These are phyloP conservation scores for Penicillium sp. DNA, from an alignment of 2,329 filamentous ascomycete genomes.

Conservation along the genomic window DNA sequence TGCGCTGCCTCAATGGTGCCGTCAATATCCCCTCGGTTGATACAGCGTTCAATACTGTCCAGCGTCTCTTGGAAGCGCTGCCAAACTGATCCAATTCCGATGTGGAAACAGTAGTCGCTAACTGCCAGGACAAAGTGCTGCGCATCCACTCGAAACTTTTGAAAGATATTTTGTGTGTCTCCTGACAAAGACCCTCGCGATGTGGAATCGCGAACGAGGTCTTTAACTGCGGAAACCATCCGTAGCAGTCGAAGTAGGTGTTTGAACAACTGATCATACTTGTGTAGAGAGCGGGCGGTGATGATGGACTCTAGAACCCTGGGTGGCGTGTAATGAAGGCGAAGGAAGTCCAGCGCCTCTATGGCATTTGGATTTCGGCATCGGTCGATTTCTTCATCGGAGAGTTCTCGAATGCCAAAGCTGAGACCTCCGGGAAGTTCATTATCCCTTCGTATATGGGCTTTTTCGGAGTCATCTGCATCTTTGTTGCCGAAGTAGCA, in stretches of 20 bases:
- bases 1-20: constrained; percentile 53
- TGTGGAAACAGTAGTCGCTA: constrained; percentile 76
- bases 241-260: constrained; percentile 74
- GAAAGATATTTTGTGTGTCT: constrained; percentile 45
- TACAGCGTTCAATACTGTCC: constrained; percentile 60
- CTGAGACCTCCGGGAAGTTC: constrained; percentile 69
- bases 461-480: constrained; percentile 20
- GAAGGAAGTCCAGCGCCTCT: constrained; percentile 89
- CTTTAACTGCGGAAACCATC: constrained; percentile 73
- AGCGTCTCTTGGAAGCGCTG: constrained; percentile 67
- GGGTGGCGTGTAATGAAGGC: constrained; percentile 80
- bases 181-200: constrained; percentile 33
- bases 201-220: constrained; percentile 62
- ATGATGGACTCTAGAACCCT: constrained; percentile 72
- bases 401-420: constrained; percentile 82
- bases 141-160: constrained; percentile 72
- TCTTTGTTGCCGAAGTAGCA: constrained; percentile 56
- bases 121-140: constrained; percentile 76
- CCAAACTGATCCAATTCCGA: constrained; percentile 76
- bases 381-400: constrained; percentile 74
- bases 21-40: constrained; percentile 52
- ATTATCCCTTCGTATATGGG: constrained; percentile 27
- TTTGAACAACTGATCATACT: constrained; percentile 85
- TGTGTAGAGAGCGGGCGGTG: constrained; percentile 67
- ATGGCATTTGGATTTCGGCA: constrained; percentile 82